Percentiles rank a stretch among this genome's conserved stretches.
Evolutionary conservation across 1,139 yeast genomes (phyloP).

Genomic region (Kurtzmaniella quercitrusa): DNA sequence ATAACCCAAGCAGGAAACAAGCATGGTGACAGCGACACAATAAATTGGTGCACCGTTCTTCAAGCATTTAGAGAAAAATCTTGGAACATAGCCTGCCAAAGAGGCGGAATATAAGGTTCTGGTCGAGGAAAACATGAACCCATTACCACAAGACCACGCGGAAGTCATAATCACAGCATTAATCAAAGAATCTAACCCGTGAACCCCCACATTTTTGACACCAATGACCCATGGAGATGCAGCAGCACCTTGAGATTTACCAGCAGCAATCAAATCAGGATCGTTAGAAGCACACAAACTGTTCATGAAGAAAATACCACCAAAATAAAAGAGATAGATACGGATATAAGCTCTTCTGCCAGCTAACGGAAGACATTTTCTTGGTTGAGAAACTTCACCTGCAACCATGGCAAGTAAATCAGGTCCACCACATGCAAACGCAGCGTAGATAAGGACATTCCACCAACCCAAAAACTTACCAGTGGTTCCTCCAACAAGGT

Average conservation of each 20-base stretch:
- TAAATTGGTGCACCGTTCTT: constrained; percentile 33
- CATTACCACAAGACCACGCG: constrained; percentile 40
- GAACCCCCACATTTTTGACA: constrained; percentile 30
- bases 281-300: constrained; percentile 32
- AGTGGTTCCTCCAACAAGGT: constrained; percentile 27
- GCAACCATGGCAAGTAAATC: constrained; percentile 32
- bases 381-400: constrained; percentile 30
- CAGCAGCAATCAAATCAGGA: constrained; percentile 23
- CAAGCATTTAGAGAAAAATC: constrained; percentile 29
- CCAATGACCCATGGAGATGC: constrained; percentile 41
- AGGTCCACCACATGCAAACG: constrained; percentile 42
- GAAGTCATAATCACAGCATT: constrained; percentile 31
- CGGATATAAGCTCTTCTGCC: constrained; percentile 29
- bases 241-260: constrained; percentile 24
- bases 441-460: constrained; percentile 34
- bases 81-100: constrained; percentile 34
- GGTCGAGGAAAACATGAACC: constrained; percentile 31
- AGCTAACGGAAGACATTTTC: constrained; percentile 30
- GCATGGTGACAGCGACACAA: constrained; percentile 22
- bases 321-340: constrained; percentile 31
- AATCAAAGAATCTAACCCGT: constrained; percentile 32
- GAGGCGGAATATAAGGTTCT: constrained; percentile 33
- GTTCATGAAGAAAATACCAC: constrained; percentile 37
- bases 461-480: constrained; percentile 36
- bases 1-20: constrained; percentile 24